Conservation (phyloP, 1,284 basidiomycete species). For the Erythrobasidium hasegawianum region DNA sequence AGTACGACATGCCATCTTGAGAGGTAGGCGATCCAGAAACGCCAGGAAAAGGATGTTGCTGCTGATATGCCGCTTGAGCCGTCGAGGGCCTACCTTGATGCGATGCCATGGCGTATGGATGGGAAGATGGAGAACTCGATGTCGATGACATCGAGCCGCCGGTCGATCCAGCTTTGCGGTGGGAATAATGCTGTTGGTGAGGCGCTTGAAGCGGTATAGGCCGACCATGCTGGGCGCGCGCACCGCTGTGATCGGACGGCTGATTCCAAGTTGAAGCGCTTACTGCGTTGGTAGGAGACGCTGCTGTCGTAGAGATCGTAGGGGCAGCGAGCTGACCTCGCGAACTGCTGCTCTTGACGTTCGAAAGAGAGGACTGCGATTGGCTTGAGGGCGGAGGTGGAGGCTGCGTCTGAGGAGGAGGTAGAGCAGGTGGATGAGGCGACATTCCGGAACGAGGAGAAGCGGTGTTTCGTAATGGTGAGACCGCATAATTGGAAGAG, state of each 20-base stretch:
- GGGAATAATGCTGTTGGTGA: constrained; percentile 7
- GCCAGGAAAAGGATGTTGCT: constrained; percentile 23
- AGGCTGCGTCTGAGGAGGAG: constrained; percentile 9
- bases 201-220: neutral
- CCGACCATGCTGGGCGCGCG: too few species aligned
- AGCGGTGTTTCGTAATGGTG: constrained; percentile 5
- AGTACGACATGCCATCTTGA: constrained; percentile 11
- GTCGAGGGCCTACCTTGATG: constrained; percentile 27
- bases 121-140: neutral
- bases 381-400: constrained; percentile 12
- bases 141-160: constrained; percentile 16
- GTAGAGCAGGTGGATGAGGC: constrained; percentile 5
- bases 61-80: constrained; percentile 32
- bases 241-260: neutral
- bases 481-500: neutral
- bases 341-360: neutral
- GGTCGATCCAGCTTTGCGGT: constrained; percentile 23
- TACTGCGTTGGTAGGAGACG: constrained; percentile 29
- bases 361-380: neutral
- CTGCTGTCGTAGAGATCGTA: constrained; percentile 37
- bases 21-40: constrained; percentile 14
- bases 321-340: constrained; percentile 22
- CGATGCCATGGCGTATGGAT: constrained; percentile 1
- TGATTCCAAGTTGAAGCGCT: neutral
- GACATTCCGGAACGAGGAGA: neutral